A percentile compares a stretch with the other conserved stretches of the same genome.
Evolutionary conservation across 2,329 filamentous ascomycete genomes (phyloP).

Genomic region (Gremmenia infestans): DNA sequence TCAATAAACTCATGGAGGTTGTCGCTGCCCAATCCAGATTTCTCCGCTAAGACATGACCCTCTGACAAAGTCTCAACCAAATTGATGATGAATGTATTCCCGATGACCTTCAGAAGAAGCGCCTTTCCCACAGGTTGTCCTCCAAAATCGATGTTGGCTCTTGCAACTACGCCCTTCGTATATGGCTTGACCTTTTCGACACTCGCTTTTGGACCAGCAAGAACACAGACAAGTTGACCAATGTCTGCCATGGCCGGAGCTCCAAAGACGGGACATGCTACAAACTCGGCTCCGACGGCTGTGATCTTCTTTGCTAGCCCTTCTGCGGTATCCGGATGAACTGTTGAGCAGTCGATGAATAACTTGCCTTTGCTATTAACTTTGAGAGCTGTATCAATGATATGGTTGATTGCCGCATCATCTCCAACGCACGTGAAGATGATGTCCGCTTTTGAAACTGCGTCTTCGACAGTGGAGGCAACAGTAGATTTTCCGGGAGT

Average conservation of each 20-base stretch:
- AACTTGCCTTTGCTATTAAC: conserved; percentile 63
- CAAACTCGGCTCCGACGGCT: conserved; percentile 63
- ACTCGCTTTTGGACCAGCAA: conserved; percentile 57
- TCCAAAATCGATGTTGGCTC: conserved; percentile 64
- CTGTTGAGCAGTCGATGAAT: conserved; percentile 82
- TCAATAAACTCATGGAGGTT: conserved; percentile 69
- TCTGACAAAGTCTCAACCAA: conserved; percentile 70
- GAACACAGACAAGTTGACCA: conserved; percentile 67
- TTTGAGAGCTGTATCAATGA: conserved; percentile 53
- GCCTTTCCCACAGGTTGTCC: conserved; percentile 63
- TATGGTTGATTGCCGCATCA: conserved; percentile 64
- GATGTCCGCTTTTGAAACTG: conserved; percentile 64
- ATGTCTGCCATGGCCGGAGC: conserved; percentile 65
- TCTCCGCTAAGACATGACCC: conserved; percentile 74
- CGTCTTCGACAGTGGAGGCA: conserved; percentile 58
- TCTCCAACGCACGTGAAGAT: conserved; percentile 80
- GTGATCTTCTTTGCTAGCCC: conserved; percentile 54
- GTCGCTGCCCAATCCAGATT: conserved; percentile 66
- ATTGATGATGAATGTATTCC: conserved; percentile 81
- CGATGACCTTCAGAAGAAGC: conserved; percentile 70
- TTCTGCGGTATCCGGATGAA: conserved; percentile 77
- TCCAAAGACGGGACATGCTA: conserved; percentile 68
- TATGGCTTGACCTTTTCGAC: conserved; percentile 65
- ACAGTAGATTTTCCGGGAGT: conserved; percentile 58
- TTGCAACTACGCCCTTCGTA: conserved; percentile 66